Evolutionary conservation across 2,329 filamentous ascomycete genomes (phyloP).

Genomic region (Fusarium concolor): DNA sequence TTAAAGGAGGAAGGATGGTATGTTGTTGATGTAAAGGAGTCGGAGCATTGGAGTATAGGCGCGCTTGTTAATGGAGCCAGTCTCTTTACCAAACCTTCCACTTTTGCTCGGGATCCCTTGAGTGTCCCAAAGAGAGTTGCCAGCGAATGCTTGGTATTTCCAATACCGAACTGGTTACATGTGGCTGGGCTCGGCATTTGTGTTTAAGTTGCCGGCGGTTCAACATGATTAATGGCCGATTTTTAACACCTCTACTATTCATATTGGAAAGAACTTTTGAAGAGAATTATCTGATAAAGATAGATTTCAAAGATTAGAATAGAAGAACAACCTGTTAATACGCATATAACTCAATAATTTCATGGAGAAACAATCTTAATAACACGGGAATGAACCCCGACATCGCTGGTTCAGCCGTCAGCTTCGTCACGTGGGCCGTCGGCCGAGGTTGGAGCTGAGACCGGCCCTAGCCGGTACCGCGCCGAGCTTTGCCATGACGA

Average conservation of each 20-base stretch:
- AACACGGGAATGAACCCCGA: conserved; percentile 13
- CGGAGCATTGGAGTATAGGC: conserved; percentile 48
- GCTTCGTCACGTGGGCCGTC: conserved; percentile 51
- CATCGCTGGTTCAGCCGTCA: conserved; percentile 33
- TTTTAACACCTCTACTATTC: neutral
- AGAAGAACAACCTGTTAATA: neutral
- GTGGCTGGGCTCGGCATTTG: conserved; percentile 36
- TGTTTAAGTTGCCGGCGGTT: conserved; percentile 24
- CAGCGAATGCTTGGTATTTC: neutral
- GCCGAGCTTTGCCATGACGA: conserved; percentile 47
- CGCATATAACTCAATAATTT: neutral
- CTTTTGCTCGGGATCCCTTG: conserved; percentile 12
- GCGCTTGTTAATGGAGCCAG: conserved; percentile 39
- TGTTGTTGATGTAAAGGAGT: conserved; percentile 38
- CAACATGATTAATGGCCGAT: conserved; percentile 6
- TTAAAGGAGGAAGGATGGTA: conserved; percentile 7
- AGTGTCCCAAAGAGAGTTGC: conserved; percentile 22
- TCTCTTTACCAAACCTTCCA: conserved; percentile 23
- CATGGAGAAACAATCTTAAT: neutral
- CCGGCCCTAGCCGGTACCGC: conserved; percentile 58
- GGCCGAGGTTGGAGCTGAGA: conserved; percentile 57
- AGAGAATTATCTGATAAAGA: neutral
- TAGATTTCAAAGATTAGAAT: neutral
- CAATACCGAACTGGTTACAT: conserved; percentile 18
- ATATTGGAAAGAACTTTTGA: neutral